Evolutionary conservation across 345 rosid species (phyloP), one percentile per base, ranked within the genome.

Genomic region (Camelina laxa): DNA sequence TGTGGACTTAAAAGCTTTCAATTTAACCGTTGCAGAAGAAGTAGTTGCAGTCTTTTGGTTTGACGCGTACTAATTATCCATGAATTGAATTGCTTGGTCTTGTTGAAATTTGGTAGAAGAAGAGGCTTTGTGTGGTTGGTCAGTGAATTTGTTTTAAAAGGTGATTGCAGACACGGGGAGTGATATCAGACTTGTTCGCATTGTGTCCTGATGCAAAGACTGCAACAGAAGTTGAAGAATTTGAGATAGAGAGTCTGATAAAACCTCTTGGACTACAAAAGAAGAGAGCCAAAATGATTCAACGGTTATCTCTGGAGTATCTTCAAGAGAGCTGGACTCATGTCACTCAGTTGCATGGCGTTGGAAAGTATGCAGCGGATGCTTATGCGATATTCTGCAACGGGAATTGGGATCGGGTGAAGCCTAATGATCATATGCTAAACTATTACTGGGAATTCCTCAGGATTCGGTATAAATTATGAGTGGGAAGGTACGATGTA

Each of bases 311-410:
- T 13, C 39, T n/a, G 6, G 92, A 87, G 75, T 90, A 92, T 84
- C 80, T 92, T 15, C 74, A 60, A 58, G 87, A 86, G 64, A 77
- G 31, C 58, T 92, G 98, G 98, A 88, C 91, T 42, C 80, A 92
- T 81, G 94, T 90, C 53, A 90, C 97, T 72, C 86, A 88, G 74
- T 80, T 92, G 66, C 87, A 84, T 44, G 94, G 92, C 50, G 69
- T 92, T 70, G 94, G 94, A 82, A 88, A 87, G 96, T 92, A 92
- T 67, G 96, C 90, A 45, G 98, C 92, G 4, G 98, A 90, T 69
- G 96, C 98, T 1, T 86, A 88, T 79, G 96, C 96, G 2, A 92
- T 92, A 73, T 92, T 92, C 74, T 92, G 98, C 73, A 85, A 88
- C 1, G 96, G 98, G 12, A 92, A 79, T 71, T 91, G 94, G 91